Conservation (phyloP, 805 yeast genomes). For the Candida saitoana region DNA sequence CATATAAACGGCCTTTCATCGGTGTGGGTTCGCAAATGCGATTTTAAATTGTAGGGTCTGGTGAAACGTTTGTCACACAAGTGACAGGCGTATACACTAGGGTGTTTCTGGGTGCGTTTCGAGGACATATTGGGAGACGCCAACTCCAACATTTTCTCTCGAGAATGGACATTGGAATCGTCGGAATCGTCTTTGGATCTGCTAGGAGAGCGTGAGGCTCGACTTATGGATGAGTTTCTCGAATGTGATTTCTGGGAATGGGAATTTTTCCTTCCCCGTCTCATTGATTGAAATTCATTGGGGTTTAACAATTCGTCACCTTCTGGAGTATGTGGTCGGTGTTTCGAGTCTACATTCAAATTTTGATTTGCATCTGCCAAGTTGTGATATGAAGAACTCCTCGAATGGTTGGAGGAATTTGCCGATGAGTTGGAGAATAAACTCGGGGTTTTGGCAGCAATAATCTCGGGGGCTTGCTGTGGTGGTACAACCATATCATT, state of each 20-base stretch:
- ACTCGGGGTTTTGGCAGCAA: constrained; percentile 50
- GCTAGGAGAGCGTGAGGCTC: constrained; percentile 7
- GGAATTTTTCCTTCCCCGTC: constrained; percentile 38
- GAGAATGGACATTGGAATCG: constrained; percentile 21
- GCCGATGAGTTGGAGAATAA: constrained; percentile 48
- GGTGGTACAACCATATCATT: constrained; percentile 16
- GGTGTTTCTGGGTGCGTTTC: constrained; percentile 63
- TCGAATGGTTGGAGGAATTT: constrained; percentile 28
- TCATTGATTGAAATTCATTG: constrained; percentile 37
- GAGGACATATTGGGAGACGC: constrained; percentile 55
- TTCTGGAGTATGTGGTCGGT: constrained; percentile 1
- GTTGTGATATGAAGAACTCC: constrained; percentile 5
- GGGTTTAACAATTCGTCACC: constrained; percentile 19
- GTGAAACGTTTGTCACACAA: constrained; percentile 85
- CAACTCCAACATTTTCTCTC: constrained; percentile 62
- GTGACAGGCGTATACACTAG: constrained; percentile 72
- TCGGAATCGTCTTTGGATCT: constrained; percentile 22
- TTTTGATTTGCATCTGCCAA: neutral
- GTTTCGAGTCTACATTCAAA: constrained; percentile 1
- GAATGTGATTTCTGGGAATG: constrained; percentile 16
- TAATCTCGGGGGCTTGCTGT: constrained; percentile 37
- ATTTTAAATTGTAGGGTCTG: constrained; percentile 86
- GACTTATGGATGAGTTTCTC: constrained; percentile 15
- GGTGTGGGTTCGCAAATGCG: constrained; percentile 88
- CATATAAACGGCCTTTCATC: constrained; percentile 78